Base-by-base conservation (phyloP, 306 rosid species). In the Glycine soja region DNA sequence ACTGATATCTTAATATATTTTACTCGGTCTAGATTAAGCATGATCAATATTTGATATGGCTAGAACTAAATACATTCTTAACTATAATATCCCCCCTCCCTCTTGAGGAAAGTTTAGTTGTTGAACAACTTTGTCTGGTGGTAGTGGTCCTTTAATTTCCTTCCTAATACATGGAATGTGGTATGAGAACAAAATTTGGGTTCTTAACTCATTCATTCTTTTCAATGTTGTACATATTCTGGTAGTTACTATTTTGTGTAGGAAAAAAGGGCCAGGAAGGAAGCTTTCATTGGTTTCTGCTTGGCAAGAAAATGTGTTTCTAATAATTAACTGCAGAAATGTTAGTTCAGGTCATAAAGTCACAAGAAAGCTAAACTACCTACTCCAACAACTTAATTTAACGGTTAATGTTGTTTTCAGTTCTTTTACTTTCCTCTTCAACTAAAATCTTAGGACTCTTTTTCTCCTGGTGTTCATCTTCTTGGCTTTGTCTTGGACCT, bases 101-200 rank as follows among this genome's bases (percentile, higher is more conserved):
- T 36, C 3, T 51, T 52, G 42, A 69, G 50, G 40, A 47, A 69
- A 66, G 2, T 38, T 58, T 75, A 76, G 80, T 87, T 79, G 88
- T 88, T 85, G 79, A 83, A 80, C 91, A 15, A 83, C 85, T 84
- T 82, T 62, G 52, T 66, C 45, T 36, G 5, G 30, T 36, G 0
- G 40, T 36, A 36, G 40, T 36, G 40, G 40, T 36, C 40, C 3
- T 36, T 36, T 36, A 36, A 36, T 36, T 36, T 36, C 40, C 83
- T 70, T 85, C 75, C 86, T 72, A 67, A 54, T 65, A 40, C 47
- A 79, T 45, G 16, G 59, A 75, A 71, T 71, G 75, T 32, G 68
- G 73, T 32, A 9, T 70, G 72, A 32, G 79, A 48, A 46, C 71
- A 75, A 58, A 81, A 15, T 63, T 56, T 75, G 80, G 45, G 70